A percentile compares a stretch with the other conserved stretches of the same genome.
These are phyloP conservation scores for Dictyostelium citrinum DNA, from an alignment of 78 protist genomes.

Conservation along the genomic window DNA sequence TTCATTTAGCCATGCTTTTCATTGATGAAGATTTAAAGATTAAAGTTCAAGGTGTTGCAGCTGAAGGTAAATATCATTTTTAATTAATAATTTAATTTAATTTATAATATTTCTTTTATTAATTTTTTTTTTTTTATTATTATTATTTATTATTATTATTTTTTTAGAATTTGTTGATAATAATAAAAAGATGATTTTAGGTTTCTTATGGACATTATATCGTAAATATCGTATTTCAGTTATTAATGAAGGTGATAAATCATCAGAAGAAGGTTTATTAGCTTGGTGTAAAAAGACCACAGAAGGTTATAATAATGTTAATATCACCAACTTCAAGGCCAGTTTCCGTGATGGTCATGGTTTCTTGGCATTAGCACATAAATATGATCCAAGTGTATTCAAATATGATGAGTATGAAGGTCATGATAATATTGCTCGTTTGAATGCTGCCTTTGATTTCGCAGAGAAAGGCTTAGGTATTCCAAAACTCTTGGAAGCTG, in stretches of 20 bases:
- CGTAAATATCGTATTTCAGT: conserved; percentile 82
- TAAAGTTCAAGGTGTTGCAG: conserved; percentile 80
- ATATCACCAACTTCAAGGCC: conserved; percentile 27
- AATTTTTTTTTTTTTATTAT: not conserved
- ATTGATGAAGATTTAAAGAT: conserved; percentile 69
- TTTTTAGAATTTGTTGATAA: conserved; percentile 71
- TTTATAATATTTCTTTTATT: not conserved
- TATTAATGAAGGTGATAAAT: conserved; percentile 78
- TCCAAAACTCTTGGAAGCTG: conserved; percentile 78
- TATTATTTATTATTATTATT: not conserved
- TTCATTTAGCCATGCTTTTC: conserved; percentile 76
- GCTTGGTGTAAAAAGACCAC: conserved; percentile 78
- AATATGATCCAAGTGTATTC: conserved; percentile 64
- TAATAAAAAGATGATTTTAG: conserved; percentile 81
- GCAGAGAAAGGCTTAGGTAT: conserved; percentile 80
- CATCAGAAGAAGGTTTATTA: conserved; percentile 81
- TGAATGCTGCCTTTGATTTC: conserved; percentile 76
- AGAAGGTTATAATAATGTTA: conserved; percentile 69
- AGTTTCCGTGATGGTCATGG: conserved; percentile 79
- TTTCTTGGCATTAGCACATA: conserved; percentile 76
- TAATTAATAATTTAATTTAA: not conserved
- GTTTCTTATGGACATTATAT: conserved; percentile 82
- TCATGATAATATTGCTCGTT: conserved; percentile 51
- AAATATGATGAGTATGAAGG: conserved; percentile 10
- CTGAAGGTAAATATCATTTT: conserved; percentile 69